Conservation (phyloP, 352 stramenopile species). For the Globisporangium cylindrosporum region DNA sequence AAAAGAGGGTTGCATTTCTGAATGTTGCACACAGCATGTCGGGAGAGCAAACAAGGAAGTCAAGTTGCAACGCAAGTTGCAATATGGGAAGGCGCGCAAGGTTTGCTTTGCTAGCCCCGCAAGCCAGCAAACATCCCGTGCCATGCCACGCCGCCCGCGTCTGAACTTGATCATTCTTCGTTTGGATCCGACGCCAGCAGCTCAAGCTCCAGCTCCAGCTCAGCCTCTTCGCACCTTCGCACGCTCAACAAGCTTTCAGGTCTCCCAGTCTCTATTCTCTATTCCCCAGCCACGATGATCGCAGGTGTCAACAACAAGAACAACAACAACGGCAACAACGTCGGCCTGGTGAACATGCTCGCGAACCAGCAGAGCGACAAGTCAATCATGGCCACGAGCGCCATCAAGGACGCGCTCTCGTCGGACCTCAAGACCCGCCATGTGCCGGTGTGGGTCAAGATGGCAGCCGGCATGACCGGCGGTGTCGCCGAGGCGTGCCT, state of each 20-base stretch:
- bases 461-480: conserved; percentile 83
- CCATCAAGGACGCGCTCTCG: conserved; percentile 72
- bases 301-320: conserved; percentile 3
- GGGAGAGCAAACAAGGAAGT: not conserved
- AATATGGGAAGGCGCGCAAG: not conserved
- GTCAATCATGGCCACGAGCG: conserved; percentile 54
- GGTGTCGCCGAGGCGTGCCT: conserved; percentile 83
- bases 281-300: conserved; percentile 13
- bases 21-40: not conserved
- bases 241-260: conserved; percentile 1
- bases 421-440: conserved; percentile 65
- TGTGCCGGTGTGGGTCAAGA: conserved; percentile 81
- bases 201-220: conserved; percentile 1
- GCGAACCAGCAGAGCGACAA: conserved; percentile 15
- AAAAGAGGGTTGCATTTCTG: not conserved
- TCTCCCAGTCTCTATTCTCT: not conserved
- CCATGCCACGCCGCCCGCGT: not conserved
- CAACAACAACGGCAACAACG: conserved; percentile 18
- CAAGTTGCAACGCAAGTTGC: conserved; percentile 2
- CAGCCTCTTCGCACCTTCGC: not conserved
- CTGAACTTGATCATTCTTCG: conserved; percentile 34
- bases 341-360: conserved; percentile 17
- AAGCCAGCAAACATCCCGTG: not conserved
- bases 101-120: not conserved
- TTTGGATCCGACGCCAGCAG: conserved; percentile 25